Evolutionary conservation across 805 yeast genomes (phyloP).

Genomic region (Saccharomycopsis schoenii): DNA sequence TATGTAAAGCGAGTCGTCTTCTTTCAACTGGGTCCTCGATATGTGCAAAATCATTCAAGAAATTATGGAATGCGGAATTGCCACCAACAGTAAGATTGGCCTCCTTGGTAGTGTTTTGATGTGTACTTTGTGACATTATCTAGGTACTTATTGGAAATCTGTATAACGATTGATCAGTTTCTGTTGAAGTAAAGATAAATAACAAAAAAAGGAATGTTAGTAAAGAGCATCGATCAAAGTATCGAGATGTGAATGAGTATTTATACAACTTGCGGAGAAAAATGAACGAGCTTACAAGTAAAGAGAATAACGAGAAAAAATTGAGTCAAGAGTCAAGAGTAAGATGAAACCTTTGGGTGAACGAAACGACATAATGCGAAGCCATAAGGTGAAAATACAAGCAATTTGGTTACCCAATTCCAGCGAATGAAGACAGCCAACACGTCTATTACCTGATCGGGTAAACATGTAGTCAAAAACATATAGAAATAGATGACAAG

Average conservation of each 20-base stretch:
- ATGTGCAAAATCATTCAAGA: conserved; percentile 68
- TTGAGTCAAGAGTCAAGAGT: no score
- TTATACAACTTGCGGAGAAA: neutral
- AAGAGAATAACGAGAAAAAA: neutral
- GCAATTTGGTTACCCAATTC: neutral
- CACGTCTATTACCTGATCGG: neutral
- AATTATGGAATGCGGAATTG: conserved; percentile 80
- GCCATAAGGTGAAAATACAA: no score
- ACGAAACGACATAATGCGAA: no score
- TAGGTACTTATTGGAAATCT: neutral
- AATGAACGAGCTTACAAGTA: neutral
- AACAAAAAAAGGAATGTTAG: no score
- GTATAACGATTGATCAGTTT: neutral
- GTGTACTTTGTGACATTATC: neutral
- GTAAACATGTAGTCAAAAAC: neutral
- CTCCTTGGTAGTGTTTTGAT: neutral
- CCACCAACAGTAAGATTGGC: conserved; percentile 48
- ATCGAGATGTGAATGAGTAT: neutral
- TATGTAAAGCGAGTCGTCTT: conserved; percentile 75
- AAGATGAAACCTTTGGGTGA: no score
- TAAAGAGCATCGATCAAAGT: neutral
- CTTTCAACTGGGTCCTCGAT: conserved; percentile 79
- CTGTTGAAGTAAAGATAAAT: neutral
- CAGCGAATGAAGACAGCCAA: neutral
- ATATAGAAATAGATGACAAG: neutral